phyloP scores from a whole-genome alignment of 495 filamentous ascomycete species.

The Penicillium psychrofluorescens region DNA sequence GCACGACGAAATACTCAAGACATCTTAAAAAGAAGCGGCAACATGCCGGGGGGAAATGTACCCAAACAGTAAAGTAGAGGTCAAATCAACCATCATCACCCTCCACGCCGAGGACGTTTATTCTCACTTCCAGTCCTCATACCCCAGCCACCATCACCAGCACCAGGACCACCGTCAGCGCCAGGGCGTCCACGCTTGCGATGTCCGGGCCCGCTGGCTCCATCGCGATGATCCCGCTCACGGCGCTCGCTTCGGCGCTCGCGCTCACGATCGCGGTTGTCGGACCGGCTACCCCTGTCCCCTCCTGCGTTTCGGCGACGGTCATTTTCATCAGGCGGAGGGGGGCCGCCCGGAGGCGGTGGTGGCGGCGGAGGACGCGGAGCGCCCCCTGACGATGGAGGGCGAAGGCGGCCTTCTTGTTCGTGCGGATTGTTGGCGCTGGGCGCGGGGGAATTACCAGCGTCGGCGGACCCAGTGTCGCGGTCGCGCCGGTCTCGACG shows the following conservation, averaged over 20 bases:
- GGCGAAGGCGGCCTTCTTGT: constrained; percentile 33
- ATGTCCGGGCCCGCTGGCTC: constrained; percentile 23
- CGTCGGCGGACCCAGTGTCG: constrained; percentile 11
- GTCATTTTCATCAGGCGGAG: constrained; percentile 25
- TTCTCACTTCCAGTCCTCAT: constrained; percentile 34
- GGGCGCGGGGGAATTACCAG: constrained; percentile 5
- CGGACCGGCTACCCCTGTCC: constrained; percentile 23
- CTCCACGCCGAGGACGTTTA: constrained; percentile 39
- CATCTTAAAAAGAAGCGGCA: constrained; percentile 3
- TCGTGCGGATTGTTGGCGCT: constrained; percentile 15
- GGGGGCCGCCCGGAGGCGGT: constrained; percentile 25
- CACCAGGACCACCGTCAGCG: constrained; percentile 17
- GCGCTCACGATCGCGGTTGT: constrained; percentile 34
- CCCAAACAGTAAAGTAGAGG: not conserved
- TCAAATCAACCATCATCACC: constrained; percentile 10
- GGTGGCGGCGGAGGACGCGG: constrained; percentile 25
- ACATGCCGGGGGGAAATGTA: constrained; percentile 5
- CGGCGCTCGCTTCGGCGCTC: constrained; percentile 34
- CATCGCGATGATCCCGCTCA: constrained; percentile 31
- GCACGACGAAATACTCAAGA: constrained; percentile 8
- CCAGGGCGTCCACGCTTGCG: constrained; percentile 36
- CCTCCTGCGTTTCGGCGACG: constrained; percentile 30
- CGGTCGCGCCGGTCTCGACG: constrained; percentile 37
- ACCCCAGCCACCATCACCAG: constrained; percentile 27
- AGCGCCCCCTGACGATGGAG: constrained; percentile 30